phyloP scores from a whole-genome alignment of 768 basidiomycete genomes.

The Naganishia vaughanmartiniae region DNA sequence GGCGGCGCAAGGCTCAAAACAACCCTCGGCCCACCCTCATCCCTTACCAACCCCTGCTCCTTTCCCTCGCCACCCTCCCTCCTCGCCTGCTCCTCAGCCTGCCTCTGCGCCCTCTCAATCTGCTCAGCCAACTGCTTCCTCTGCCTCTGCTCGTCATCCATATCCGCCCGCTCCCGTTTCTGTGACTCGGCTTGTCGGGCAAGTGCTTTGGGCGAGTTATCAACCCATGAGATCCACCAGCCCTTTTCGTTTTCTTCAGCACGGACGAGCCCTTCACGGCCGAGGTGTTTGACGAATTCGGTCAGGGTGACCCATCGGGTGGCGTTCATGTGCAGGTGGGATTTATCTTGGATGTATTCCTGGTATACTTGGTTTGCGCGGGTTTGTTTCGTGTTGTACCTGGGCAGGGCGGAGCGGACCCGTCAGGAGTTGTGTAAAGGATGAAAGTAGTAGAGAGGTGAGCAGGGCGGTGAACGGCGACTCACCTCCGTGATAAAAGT shows the following conservation, averaged over 20 bases:
- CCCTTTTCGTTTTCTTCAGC: slow-evolving; percentile 99
- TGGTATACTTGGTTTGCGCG: slow-evolving; percentile 94
- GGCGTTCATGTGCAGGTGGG: slow-evolving; percentile 95
- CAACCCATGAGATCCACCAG: slow-evolving; percentile 96
- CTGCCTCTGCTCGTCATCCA: slow-evolving; percentile 92
- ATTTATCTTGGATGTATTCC: slow-evolving; percentile 92
- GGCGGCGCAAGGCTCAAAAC: slow-evolving; percentile 22
- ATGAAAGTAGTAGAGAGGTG: no score
- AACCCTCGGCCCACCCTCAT: slow-evolving; percentile 45
- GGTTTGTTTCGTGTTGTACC: slow-evolving; percentile 91
- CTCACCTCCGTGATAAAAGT: slow-evolving; percentile 76
- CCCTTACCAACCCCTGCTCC: slow-evolving; percentile 41
- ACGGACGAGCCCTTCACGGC: slow-evolving; percentile 75
- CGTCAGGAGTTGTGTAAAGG: neutral
- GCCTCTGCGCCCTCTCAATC: slow-evolving; percentile 73
- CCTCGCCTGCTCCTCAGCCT: slow-evolving; percentile 32
- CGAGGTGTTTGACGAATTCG: slow-evolving; percentile 89
- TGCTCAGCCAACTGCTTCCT: slow-evolving; percentile 84
- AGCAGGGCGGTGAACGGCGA: slow-evolving; percentile 24
- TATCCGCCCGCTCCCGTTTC: slow-evolving; percentile 88
- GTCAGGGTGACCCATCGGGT: slow-evolving; percentile 97
- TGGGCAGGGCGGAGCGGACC: slow-evolving; percentile 41
- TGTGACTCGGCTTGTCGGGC: slow-evolving; percentile 64
- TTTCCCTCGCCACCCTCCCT: neutral
- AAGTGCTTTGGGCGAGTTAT: slow-evolving; percentile 89